These are phyloP conservation scores for Metschnikowia chrysomelidarum DNA, from an alignment of 805 yeast species.

Conservation along the genomic window DNA sequence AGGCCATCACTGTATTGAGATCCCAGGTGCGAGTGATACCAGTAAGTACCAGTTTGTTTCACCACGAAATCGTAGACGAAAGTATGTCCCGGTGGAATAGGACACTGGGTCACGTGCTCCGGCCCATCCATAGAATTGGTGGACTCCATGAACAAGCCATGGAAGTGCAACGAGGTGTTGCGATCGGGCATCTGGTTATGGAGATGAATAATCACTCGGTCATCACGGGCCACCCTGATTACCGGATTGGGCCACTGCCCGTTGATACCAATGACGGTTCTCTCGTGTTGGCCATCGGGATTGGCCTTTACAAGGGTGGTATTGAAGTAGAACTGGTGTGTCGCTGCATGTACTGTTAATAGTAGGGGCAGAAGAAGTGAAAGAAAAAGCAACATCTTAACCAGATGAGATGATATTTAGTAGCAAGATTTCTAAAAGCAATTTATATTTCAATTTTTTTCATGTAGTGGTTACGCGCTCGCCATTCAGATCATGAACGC, in stretches of 20 bases:
- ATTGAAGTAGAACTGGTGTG: constrained; percentile 37
- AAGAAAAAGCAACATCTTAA: constrained; percentile 2
- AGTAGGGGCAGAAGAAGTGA: constrained; percentile 7
- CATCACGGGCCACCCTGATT: constrained; percentile 37
- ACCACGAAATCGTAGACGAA: constrained; percentile 37
- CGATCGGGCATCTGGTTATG: constrained; percentile 32
- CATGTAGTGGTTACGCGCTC: too few species aligned
- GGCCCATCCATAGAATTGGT: constrained; percentile 45
- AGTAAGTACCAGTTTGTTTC: constrained; percentile 30
- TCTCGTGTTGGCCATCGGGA: constrained; percentile 54
- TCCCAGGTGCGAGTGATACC: constrained; percentile 83
- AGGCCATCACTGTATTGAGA: constrained; percentile 78
- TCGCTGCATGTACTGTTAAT: constrained; percentile 19
- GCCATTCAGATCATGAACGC: too few species aligned
- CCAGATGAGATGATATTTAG: too few species aligned
- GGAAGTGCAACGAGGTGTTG: constrained; percentile 44
- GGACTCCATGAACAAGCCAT: constrained; percentile 43
- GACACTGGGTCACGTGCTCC: constrained; percentile 46
- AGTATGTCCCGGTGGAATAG: constrained; percentile 38
- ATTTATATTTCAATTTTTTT: too few species aligned
- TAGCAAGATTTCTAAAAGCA: too few species aligned
- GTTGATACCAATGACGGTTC: constrained; percentile 60
- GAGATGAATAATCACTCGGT: constrained; percentile 38
- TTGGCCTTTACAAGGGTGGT: constrained; percentile 42
- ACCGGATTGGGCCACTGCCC: constrained; percentile 44